Percentiles rank a stretch among this genome's conserved stretches.
These are phyloP conservation scores for Psophocarpus tetragonolobus DNA, from an alignment of 306 rosid genomes.

Conservation along the genomic window DNA sequence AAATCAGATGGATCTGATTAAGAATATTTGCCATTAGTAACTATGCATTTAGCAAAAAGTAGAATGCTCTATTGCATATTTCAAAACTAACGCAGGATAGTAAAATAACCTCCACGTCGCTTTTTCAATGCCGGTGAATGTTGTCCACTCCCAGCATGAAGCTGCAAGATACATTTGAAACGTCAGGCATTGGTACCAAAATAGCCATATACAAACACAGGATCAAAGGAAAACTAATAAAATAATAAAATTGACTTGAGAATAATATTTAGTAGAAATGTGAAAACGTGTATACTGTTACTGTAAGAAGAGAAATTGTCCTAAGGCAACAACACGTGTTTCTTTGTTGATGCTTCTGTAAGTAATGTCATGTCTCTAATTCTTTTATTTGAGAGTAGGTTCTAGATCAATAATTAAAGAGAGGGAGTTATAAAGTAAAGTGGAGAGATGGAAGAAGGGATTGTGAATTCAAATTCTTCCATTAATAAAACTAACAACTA, in stretches of 20 bases:
- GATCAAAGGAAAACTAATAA: slow-evolving; percentile 28
- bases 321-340: not conserved
- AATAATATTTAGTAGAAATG: slow-evolving; percentile 5
- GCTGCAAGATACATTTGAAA: slow-evolving; percentile 57
- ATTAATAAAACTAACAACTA: too few relatives aligned
- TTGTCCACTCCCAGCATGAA: slow-evolving; percentile 71
- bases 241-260: not conserved
- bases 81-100: slow-evolving; percentile 21
- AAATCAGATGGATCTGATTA: slow-evolving; percentile 46
- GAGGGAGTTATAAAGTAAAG: too few relatives aligned
- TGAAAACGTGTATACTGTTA: slow-evolving; percentile 22
- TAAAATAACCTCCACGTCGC: slow-evolving; percentile 58
- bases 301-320: slow-evolving; percentile 19
- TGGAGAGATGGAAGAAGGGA: too few relatives aligned
- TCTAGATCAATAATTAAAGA: slow-evolving; percentile 25
- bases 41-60: slow-evolving; percentile 23
- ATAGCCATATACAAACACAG: slow-evolving; percentile 11
- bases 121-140: slow-evolving; percentile 60
- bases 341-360: not conserved
- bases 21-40: slow-evolving; percentile 26
- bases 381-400: not conserved
- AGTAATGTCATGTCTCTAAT: not conserved
- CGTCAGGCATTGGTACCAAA: slow-evolving; percentile 23
- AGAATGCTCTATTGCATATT: slow-evolving; percentile 30
- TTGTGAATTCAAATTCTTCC: too few relatives aligned